phyloP scores from a whole-genome alignment of 73 alveolate genomes.

The Durusdinium trenchii region DNA sequence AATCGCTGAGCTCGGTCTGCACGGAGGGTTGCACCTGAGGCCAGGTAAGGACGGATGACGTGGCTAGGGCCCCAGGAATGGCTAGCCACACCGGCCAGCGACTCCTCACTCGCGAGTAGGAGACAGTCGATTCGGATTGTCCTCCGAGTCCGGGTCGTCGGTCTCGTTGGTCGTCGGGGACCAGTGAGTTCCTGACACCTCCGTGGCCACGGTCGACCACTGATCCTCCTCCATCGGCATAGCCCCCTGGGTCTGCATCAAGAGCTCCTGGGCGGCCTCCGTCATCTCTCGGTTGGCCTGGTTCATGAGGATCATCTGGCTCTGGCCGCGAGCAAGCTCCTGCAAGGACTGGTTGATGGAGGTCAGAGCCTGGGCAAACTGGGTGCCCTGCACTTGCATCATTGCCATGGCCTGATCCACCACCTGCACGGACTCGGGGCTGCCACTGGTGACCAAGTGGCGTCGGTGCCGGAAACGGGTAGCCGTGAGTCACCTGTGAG shows the following conservation, averaged over 20 bases:
- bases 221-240: slow-evolving; percentile 11
- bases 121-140: too few relatives aligned
- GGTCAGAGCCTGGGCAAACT: neutral
- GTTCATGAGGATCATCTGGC: slow-evolving; percentile 7
- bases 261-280: too few relatives aligned
- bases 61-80: neutral
- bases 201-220: neutral
- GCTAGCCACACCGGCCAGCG: neutral
- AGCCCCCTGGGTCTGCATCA: too few relatives aligned
- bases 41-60: neutral
- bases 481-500: neutral
- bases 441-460: neutral
- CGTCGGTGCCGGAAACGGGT: neutral
- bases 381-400: neutral
- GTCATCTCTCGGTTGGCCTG: too few relatives aligned
- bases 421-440: neutral
- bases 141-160: too few relatives aligned
- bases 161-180: neutral
- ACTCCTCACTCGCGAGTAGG: too few relatives aligned
- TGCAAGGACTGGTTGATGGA: neutral
- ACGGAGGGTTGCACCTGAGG: neutral
- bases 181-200: too few relatives aligned
- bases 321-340: slow-evolving; percentile 5
- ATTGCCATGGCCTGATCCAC: neutral
- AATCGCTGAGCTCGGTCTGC: neutral